Percentiles rank a stretch among this genome's conserved stretches.
These are phyloP conservation scores for Podila horticola DNA, from an alignment of 192 early-diverging fungal genomes.

Conservation along the genomic window DNA sequence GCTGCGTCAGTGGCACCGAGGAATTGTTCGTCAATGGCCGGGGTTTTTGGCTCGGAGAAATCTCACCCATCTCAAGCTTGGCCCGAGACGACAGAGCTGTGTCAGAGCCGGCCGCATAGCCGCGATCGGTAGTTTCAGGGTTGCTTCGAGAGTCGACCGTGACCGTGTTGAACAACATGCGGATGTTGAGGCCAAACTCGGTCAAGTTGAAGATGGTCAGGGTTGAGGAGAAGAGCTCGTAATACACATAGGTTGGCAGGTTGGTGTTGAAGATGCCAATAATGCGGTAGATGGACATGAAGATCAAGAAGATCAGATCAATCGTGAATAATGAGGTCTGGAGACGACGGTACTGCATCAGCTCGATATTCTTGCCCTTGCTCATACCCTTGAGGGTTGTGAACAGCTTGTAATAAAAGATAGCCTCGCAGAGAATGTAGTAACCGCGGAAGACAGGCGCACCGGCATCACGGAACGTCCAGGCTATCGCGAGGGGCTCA, in stretches of 20 bases:
- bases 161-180: constrained; percentile 36
- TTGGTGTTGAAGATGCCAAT: constrained; percentile 34
- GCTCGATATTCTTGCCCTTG: constrained; percentile 9
- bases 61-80: constrained; percentile 3
- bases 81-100: background rate
- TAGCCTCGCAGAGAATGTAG: constrained; percentile 47
- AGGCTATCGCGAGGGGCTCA: constrained; percentile 19
- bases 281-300: constrained; percentile 51
- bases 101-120: background rate
- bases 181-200: constrained; percentile 52
- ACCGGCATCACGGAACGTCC: constrained; percentile 37
- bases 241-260: constrained; percentile 46
- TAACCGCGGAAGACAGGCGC: constrained; percentile 47
- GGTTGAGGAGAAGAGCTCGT: constrained; percentile 46
- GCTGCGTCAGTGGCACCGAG: background rate
- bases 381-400: constrained; percentile 40
- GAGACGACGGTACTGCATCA: constrained; percentile 41
- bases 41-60: background rate
- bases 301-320: constrained; percentile 33
- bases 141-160: constrained; percentile 1
- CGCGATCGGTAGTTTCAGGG: background rate
- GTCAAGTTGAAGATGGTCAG: constrained; percentile 51
- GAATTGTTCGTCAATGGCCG: background rate
- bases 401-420: constrained; percentile 49
- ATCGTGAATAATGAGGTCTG: constrained; percentile 50